Evolutionary conservation across 2,329 filamentous ascomycete genomes (phyloP).

Genomic region (Penicillium olsonii): DNA sequence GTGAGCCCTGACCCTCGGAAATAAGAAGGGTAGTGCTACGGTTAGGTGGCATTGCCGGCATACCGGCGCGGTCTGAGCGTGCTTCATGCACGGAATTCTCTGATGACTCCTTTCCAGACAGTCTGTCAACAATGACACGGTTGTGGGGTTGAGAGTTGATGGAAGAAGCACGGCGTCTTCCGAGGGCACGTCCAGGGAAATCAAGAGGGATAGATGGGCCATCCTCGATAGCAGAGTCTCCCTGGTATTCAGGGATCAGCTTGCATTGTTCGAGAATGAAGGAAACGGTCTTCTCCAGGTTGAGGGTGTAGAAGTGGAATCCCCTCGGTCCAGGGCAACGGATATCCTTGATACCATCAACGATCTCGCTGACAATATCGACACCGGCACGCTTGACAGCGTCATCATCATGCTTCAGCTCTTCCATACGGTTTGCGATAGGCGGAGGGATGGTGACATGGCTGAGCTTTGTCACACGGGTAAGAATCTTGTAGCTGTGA

Average conservation of each 20-base stretch:
- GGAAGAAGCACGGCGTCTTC: constrained; percentile 67
- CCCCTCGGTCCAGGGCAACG: constrained; percentile 66
- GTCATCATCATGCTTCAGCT: constrained; percentile 49
- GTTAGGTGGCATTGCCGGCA: constrained; percentile 70
- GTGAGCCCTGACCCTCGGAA: constrained; percentile 84
- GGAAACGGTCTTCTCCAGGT: constrained; percentile 92
- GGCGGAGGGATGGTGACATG: constrained; percentile 77
- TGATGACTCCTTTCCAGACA: constrained; percentile 35
- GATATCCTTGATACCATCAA: constrained; percentile 72
- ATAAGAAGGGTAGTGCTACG: constrained; percentile 87
- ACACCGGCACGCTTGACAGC: constrained; percentile 51
- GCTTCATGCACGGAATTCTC: constrained; percentile 60
- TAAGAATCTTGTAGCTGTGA: constrained; percentile 94
- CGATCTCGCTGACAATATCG: constrained; percentile 75
- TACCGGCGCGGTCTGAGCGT: constrained; percentile 72
- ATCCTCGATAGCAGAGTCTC: constrained; percentile 49
- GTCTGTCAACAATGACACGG: constrained; percentile 75
- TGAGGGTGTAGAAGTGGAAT: constrained; percentile 97
- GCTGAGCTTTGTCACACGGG: constrained; percentile 89
- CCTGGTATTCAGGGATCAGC: constrained; percentile 66
- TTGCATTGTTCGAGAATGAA: constrained; percentile 84
- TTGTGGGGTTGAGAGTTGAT: constrained; percentile 85
- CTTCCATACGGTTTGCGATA: constrained; percentile 64
- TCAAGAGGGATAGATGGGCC: constrained; percentile 26
- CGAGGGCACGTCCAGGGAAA: constrained; percentile 35